Evolutionary conservation across 148 eudicot species (phyloP).

Genomic region (Polygonum aviculare): DNA sequence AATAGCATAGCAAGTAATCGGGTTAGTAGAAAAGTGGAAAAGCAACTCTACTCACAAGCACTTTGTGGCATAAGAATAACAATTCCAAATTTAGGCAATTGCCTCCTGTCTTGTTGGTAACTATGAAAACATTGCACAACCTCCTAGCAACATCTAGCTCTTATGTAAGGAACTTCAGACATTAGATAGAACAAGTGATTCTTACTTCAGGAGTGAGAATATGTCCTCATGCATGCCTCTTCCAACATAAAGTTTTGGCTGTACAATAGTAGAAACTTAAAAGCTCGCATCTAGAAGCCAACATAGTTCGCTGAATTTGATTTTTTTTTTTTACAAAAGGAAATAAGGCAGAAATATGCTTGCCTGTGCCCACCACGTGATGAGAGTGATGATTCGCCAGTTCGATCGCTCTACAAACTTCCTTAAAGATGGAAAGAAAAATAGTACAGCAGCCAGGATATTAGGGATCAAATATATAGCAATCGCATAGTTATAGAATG

Average conservation of each 20-base stretch:
- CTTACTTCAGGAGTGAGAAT: constrained; percentile 88
- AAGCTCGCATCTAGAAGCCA: not conserved
- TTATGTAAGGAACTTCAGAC: not conserved
- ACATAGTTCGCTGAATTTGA: not conserved
- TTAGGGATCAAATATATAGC: constrained; percentile 80
- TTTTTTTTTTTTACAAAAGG: not conserved
- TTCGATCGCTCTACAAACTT: constrained; percentile 75
- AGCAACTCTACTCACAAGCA: not conserved
- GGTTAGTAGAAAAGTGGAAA: not conserved
- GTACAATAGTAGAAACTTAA: constrained; percentile 16
- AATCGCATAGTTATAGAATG: constrained; percentile 55
- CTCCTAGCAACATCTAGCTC: constrained; percentile 7
- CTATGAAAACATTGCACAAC: not conserved
- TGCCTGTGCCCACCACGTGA: constrained; percentile 99
- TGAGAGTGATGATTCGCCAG: constrained; percentile 49
- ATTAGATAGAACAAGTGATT: not conserved
- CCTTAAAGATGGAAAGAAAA: constrained; percentile 66
- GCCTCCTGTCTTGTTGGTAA: not conserved
- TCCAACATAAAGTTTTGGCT: constrained; percentile 95
- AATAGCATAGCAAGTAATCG: constrained; percentile 7
- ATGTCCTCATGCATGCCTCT: constrained; percentile 99
- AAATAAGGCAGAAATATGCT: constrained; percentile 16
- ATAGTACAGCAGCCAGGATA: constrained; percentile 56
- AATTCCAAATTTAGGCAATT: not conserved
- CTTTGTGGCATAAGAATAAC: not conserved